Evolutionary conservation across 345 rosid species (phyloP).

Genomic region (Lenwebbia sp.): DNA sequence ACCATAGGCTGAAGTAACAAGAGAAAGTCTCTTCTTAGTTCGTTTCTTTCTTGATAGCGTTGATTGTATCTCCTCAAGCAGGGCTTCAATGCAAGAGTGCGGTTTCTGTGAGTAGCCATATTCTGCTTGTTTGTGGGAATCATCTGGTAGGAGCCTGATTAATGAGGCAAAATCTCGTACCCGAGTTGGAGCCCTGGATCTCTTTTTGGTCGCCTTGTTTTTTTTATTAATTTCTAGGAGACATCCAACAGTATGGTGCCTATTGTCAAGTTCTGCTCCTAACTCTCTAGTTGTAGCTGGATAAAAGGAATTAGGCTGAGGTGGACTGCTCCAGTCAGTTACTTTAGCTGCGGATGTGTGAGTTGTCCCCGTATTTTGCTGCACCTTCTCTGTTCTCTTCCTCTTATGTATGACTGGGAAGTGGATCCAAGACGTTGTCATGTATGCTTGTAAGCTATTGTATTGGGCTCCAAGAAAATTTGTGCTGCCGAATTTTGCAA

Average conservation of each 20-base stretch:
- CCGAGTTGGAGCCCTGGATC: slow-evolving; percentile 40
- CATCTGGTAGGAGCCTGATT: slow-evolving; percentile 6
- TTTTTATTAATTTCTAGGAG: slow-evolving; percentile 12
- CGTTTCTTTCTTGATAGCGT: slow-evolving; percentile 39
- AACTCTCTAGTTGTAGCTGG: slow-evolving; percentile 11
- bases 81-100: slow-evolving; percentile 19
- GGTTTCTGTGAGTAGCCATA: slow-evolving; percentile 7
- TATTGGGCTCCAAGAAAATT: slow-evolving; percentile 25
- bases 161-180: slow-evolving; percentile 30
- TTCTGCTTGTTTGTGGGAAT: slow-evolving; percentile 4
- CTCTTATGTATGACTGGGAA: slow-evolving; percentile 22
- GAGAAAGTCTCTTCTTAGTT: slow-evolving; percentile 24
- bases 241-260: slow-evolving; percentile 15
- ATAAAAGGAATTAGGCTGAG: slow-evolving; percentile 8
- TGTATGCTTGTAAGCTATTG: slow-evolving; percentile 23
- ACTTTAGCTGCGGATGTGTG: background rate
- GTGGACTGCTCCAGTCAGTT: background rate
- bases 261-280: slow-evolving; percentile 11
- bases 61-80: slow-evolving; percentile 17
- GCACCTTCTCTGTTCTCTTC: slow-evolving; percentile 39
- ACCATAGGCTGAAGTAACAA: slow-evolving; percentile 10
- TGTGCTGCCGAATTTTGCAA: slow-evolving; percentile 7
- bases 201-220: slow-evolving; percentile 36
- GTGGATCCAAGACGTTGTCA: slow-evolving; percentile 12
- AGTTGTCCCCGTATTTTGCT: background rate